A percentile compares a stretch with the other conserved stretches of the same genome.
These are phyloP conservation scores for Ophioceras dolichostomum DNA, from an alignment of 2,329 filamentous ascomycete species.

Conservation along the genomic window DNA sequence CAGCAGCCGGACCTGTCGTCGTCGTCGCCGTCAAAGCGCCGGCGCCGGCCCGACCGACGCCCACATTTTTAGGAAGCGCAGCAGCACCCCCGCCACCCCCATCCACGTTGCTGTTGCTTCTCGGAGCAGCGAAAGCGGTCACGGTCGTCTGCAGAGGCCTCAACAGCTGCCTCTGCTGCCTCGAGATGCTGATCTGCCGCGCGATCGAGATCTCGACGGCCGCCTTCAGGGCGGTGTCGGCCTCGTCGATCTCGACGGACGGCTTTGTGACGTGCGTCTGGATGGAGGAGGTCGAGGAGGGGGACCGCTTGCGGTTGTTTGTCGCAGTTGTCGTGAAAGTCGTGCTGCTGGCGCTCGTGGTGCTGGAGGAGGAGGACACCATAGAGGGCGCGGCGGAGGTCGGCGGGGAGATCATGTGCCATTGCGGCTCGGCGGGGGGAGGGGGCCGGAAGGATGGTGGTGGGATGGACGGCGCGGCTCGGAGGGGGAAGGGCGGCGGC, in stretches of 20 bases:
- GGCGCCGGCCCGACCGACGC: not conserved
- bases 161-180: conserved; percentile 47
- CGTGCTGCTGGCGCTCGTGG: conserved; percentile 7
- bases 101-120: conserved; percentile 10
- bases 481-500: conserved; percentile 14
- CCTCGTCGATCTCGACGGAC: conserved; percentile 23
- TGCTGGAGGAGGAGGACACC: conserved; percentile 11
- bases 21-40: conserved; percentile 1
- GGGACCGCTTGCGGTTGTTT: conserved; percentile 6
- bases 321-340: conserved; percentile 6
- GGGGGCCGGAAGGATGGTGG: too few relatives aligned
- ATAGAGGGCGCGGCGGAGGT: conserved; percentile 19
- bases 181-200: conserved; percentile 53
- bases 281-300: conserved; percentile 19
- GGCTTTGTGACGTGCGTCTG: conserved; percentile 19
- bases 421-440: conserved; percentile 32
- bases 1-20: conserved; percentile 6
- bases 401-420: conserved; percentile 33
- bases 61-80: conserved; percentile 6
- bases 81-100: conserved; percentile 5
- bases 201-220: conserved; percentile 57
- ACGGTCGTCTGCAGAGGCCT: conserved; percentile 33
- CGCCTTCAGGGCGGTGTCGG: conserved; percentile 31
- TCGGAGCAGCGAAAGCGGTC: not conserved
- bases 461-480: conserved; percentile 21